These are phyloP conservation scores for Phytophthora cryptogea DNA, from an alignment of 352 stramenopile species.

Conservation along the genomic window DNA sequence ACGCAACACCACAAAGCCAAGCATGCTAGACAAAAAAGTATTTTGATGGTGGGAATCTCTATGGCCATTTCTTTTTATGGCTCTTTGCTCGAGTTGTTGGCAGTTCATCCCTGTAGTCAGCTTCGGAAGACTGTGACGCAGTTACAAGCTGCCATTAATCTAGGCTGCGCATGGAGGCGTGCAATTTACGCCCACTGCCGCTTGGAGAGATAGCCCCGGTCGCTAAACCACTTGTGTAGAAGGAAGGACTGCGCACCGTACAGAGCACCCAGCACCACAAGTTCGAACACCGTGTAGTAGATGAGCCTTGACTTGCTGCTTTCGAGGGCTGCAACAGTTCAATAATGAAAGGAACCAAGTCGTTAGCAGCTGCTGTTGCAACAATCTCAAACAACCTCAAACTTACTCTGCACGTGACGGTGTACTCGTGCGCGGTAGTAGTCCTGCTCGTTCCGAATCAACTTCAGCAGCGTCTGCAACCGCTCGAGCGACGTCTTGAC, in stretches of 20 bases:
- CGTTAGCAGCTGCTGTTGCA: conserved; percentile 6
- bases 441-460: conserved; percentile 80
- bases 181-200: conserved; percentile 66
- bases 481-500: conserved; percentile 65
- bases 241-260: conserved; percentile 78
- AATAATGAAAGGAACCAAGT: background rate
- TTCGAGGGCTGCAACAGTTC: conserved; percentile 48
- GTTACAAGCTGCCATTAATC: conserved; percentile 4
- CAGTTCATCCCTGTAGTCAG: conserved; percentile 8
- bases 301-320: conserved; percentile 83
- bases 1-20: conserved; percentile 5
- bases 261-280: conserved; percentile 66
- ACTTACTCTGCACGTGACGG: conserved; percentile 76
- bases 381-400: background rate
- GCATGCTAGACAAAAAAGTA: conserved; percentile 18
- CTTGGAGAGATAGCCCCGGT: conserved; percentile 70
- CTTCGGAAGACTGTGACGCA: conserved; percentile 12
- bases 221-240: conserved; percentile 87
- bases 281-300: conserved; percentile 79
- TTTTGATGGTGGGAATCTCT: conserved; percentile 28
- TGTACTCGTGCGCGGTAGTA: conserved; percentile 75
- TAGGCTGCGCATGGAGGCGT: conserved; percentile 1
- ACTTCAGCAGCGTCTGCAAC: conserved; percentile 63
- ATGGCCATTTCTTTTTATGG: conserved; percentile 20
- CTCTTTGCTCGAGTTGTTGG: conserved; percentile 13